Percentiles rank a stretch among this genome's conserved stretches.
These are phyloP conservation scores for Graphilbum fragrans DNA, from an alignment of 2,329 filamentous ascomycete species.

Conservation along the genomic window DNA sequence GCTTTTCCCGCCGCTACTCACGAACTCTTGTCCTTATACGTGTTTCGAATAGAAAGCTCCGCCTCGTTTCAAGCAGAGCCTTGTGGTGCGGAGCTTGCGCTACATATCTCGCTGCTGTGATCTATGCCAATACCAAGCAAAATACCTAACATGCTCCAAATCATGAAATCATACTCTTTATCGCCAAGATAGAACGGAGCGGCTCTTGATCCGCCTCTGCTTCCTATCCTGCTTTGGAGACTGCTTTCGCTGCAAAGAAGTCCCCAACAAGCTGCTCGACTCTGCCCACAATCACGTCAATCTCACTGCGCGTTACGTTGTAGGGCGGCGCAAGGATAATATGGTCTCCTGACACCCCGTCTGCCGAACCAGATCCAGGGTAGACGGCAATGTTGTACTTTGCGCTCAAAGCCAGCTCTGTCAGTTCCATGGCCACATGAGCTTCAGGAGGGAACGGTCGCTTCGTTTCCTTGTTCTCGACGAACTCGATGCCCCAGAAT, in stretches of 20 bases:
- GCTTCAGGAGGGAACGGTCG: constrained; percentile 19
- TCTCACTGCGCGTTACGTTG: constrained; percentile 44
- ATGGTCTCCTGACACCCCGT: constrained; percentile 53
- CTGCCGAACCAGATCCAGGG: constrained; percentile 48
- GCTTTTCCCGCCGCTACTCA: no score
- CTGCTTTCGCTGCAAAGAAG: constrained; percentile 22
- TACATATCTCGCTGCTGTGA: no score
- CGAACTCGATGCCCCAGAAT: constrained; percentile 32
- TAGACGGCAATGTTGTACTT: constrained; percentile 39
- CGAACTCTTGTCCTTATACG: no score
- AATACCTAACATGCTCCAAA: no score
- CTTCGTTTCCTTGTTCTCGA: constrained; percentile 20
- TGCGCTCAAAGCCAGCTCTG: constrained; percentile 18
- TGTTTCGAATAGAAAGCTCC: no score
- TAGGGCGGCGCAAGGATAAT: constrained; percentile 59
- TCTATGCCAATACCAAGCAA: background rate
- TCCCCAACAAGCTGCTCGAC: constrained; percentile 39
- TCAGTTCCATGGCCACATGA: constrained; percentile 20
- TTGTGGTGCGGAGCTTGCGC: no score
- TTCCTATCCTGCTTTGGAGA: no score
- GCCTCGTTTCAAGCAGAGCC: no score
- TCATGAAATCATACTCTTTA: no score
- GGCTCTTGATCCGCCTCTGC: no score
- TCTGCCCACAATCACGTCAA: constrained; percentile 41
- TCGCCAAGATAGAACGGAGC: no score